phyloP scores from a whole-genome alignment of 129 eudicot species.

The Chrysanthemum seticuspe region DNA sequence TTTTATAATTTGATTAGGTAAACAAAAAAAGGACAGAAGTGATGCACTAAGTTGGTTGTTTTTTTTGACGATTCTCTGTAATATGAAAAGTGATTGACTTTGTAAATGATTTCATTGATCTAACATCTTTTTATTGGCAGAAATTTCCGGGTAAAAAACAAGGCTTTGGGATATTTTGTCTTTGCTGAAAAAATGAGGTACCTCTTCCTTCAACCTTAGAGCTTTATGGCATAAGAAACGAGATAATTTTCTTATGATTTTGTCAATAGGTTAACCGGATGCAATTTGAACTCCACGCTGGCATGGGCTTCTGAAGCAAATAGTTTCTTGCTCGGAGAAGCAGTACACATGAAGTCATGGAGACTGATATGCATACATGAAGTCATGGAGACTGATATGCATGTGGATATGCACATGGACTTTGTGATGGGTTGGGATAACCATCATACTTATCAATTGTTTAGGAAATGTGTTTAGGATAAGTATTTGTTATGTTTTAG shows the following conservation, averaged over 20 bases:
- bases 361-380: no score
- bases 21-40: no score
- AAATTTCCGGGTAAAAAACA: conserved; percentile 52
- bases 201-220: conserved; percentile 1
- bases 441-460: no score
- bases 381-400: no score
- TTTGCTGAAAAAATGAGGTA: conserved; percentile 63
- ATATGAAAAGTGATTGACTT: no score
- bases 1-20: neutral
- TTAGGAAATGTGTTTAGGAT: no score
- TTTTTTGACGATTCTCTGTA: no score
- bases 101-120: neutral
- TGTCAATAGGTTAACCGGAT: conserved; percentile 70
- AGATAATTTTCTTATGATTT: conserved; percentile 8
- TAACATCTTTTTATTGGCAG: conserved; percentile 37
- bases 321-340: conserved; percentile 36
- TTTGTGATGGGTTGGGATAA: no score
- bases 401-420: no score
- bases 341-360: no score
- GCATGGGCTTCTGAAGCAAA: conserved; percentile 63
- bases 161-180: conserved; percentile 62
- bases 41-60: no score
- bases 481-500: no score
- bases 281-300: conserved; percentile 81
- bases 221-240: neutral